A percentile compares a stretch with the other conserved stretches of the same genome.
Evolutionary conservation across 768 basidiomycete genomes (phyloP).

Genomic region (Suillus subalutaceus): DNA sequence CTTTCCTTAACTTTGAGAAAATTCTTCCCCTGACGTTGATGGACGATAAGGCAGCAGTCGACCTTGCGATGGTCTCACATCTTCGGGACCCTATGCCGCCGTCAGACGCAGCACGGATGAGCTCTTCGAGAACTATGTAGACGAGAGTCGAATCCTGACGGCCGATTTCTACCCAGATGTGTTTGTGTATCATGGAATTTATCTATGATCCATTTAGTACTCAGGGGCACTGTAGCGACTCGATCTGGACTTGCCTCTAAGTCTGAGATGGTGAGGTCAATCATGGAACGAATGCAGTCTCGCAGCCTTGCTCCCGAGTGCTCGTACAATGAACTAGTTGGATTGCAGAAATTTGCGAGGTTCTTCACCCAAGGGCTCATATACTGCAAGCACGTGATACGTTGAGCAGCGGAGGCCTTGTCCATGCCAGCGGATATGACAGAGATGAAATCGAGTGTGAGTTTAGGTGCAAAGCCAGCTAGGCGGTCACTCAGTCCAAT

Average conservation of each 20-base stretch:
- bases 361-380: constrained; percentile 91
- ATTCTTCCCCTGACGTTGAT: constrained; percentile 79
- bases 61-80: constrained; percentile 76
- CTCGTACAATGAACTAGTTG: constrained; percentile 68
- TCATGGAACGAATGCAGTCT: constrained; percentile 78
- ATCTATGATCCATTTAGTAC: constrained; percentile 46
- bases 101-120: constrained; percentile 82
- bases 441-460: constrained; percentile 88
- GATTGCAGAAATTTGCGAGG: constrained; percentile 68
- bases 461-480: constrained; percentile 72
- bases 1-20: constrained; percentile 78
- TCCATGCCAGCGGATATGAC: constrained; percentile 75
- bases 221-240: constrained; percentile 4
- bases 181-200: constrained; percentile 64
- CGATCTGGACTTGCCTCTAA: constrained; percentile 53
- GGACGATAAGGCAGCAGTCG: constrained; percentile 73
- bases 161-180: constrained; percentile 78
- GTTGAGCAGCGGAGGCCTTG: constrained; percentile 49
- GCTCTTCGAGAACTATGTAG: constrained; percentile 77
- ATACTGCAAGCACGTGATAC: constrained; percentile 77
- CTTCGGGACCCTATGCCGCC: constrained; percentile 75
- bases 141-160: constrained; percentile 67
- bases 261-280: constrained; percentile 73
- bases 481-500: constrained; percentile 70
- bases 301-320: constrained; percentile 74